Evolutionary conservation across 1,139 yeast species (phyloP).

Genomic region (Nakaseomyces nivariensis): DNA sequence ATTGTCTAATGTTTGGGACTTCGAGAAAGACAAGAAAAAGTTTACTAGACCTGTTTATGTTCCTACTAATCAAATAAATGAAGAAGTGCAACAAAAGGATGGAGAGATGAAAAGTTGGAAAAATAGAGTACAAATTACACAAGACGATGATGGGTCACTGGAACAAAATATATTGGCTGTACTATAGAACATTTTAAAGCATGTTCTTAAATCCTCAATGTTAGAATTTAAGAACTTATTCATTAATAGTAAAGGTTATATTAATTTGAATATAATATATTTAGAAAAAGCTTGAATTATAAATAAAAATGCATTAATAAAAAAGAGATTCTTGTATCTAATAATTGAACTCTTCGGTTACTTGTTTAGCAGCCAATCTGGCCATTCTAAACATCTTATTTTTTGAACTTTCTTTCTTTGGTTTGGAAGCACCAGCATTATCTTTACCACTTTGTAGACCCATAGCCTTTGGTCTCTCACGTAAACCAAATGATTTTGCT

Average conservation of each 20-base stretch:
- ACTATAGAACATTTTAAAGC: constrained; percentile 6
- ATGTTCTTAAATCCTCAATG: too few species aligned
- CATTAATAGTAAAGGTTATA: background rate
- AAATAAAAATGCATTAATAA: background rate
- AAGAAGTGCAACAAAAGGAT: background rate
- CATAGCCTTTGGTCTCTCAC: constrained; percentile 84
- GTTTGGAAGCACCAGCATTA: constrained; percentile 27
- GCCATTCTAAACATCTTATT: constrained; percentile 75
- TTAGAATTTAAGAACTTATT: too few species aligned
- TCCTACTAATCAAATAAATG: constrained; percentile 9
- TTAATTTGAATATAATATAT: background rate
- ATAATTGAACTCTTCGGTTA: constrained; percentile 65
- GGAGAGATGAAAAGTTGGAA: constrained; percentile 5
- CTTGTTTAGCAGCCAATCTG: constrained; percentile 51
- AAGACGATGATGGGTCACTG: constrained; percentile 13
- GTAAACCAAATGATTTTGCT: constrained; percentile 86
- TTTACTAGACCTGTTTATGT: constrained; percentile 35
- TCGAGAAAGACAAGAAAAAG: constrained; percentile 39
- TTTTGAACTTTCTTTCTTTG: constrained; percentile 49
- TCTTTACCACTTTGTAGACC: constrained; percentile 33
- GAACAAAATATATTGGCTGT: constrained; percentile 22
- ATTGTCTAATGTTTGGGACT: constrained; percentile 46
- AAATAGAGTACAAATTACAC: constrained; percentile 18
- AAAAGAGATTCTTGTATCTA: constrained; percentile 2
- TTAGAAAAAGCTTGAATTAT: too few species aligned